Base-by-base conservation (phyloP, 2,329 filamentous ascomycete species). In the Sporothrix protearum region DNA sequence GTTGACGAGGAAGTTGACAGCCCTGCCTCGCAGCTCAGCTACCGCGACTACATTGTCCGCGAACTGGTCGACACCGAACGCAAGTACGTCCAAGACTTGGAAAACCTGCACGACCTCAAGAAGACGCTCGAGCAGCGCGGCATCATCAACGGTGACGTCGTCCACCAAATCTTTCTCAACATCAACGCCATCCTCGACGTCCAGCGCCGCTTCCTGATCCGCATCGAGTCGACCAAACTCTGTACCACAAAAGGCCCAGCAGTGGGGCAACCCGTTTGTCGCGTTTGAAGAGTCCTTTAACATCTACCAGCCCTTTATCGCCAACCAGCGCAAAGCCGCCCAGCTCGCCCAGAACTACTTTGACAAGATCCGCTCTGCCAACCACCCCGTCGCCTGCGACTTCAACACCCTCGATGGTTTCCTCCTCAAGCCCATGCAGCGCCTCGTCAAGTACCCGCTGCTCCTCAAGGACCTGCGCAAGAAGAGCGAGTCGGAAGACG, bases 221-320 rank as follows among this genome's bases (percentile, higher is more conserved):
- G 94, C 71, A 92, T 99, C 74, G 96, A 99, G 82, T 96, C 96
- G 36, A 96, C 94, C 49, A 97, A 97, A 98, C 78, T 94, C 92
- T 3, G 88, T 93, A 81, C 87, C 92, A 0, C 86, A 91, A 73
- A 82, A 86, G 3, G 85, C 88, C 73, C 96, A 99, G 80, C 92
- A 95, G 79, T 99, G 96, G 96, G 96, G 96, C n/a, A 86, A 89
- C n/a, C 88, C 96, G 0, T 98, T 98, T 78, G 87, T 92, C 16
- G 85, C 89, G 16, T 94, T 95, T 78, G 93, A 96, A 79, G 92
- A 96, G 72, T 88, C 90, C 0, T 97, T 99, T 80, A 89, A 91
- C 74, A 94, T 97, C 73, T 99, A 99, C 79, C 93, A 97, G 77
- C 94, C 94, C 1, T 99, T 98, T 77, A 98, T 98, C 76, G 93